Evolutionary conservation across 441 rosid genomes (phyloP), one percentile per base, ranked within the genome.

Genomic region (Croton laevigatus): DNA sequence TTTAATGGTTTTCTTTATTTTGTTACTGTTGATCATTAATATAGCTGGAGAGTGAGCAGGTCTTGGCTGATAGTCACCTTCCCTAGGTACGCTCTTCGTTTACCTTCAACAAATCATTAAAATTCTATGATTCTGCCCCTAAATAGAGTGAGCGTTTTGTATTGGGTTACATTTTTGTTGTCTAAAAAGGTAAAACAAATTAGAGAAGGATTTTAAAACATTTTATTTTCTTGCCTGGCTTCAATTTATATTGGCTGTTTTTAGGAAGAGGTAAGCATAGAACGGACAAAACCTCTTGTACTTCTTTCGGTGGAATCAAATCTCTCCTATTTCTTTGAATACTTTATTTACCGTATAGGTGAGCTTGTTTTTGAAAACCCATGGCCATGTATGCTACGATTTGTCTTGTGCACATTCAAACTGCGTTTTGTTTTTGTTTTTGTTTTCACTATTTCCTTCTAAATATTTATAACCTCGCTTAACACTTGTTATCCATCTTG

Each of bases 81-180:
- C 75, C 66, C 38, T 68, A 58, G 85, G 85, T 76, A 79, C 42
- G 20, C 49, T 22, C 5, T 51, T 55, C 52, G 45, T 63, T 48
- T 23, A 10, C 3, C 42, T 34, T 40, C 8, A 40, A 40, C 42
- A 6, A 38, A 38, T 38, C n/a, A 8, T 40, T 40, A 6, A 9
- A 40, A 4, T 40, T 7, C 8, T 40, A 9, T 40, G 10, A 40
- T 40, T 40, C 44, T 40, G 44, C 44, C 44, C 10, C 44, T 14
- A 13, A 1, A 17, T 14, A 16, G 8, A 13, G 19, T 17, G 2
- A 48, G 6, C 53, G 19, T 48, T 45, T 40, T 34, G 23, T 19
- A 34, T 20, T 14, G 70, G 49, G 10, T 52, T 19, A 8, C 13
- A 22, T 22, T 51, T 5, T 53, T 67, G 12, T 20, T 52, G 51